Evolutionary conservation across 1,284 basidiomycete genomes (phyloP).

Genomic region (Malassezia globosa): DNA sequence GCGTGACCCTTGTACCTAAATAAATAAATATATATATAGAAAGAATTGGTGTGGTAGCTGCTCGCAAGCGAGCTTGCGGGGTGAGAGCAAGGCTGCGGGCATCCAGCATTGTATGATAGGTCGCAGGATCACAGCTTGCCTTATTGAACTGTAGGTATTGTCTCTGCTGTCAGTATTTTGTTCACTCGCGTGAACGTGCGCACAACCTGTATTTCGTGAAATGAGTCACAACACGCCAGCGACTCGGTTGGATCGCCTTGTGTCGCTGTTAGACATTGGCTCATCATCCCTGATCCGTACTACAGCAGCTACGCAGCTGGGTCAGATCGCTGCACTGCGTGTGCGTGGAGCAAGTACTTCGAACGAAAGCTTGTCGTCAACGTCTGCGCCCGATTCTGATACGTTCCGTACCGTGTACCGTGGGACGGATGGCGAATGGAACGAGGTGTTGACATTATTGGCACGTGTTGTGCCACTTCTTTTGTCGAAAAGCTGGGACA

Average conservation of each 20-base stretch:
- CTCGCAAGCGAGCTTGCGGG: too few species aligned
- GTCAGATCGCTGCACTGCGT: constrained; percentile 60
- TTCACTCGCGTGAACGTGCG: too few species aligned
- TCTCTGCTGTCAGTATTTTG: too few species aligned
- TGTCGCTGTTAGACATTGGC: constrained; percentile 77
- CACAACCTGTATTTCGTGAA: too few species aligned
- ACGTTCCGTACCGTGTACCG: constrained; percentile 24
- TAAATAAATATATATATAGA: too few species aligned
- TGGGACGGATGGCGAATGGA: constrained; percentile 60
- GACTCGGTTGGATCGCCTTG: constrained; percentile 67
- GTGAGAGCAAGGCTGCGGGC: too few species aligned
- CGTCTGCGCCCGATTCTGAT: background rate
- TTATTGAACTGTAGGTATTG: too few species aligned
- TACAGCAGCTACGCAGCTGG: constrained; percentile 83
- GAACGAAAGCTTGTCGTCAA: constrained; percentile 13
- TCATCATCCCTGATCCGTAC: constrained; percentile 71
- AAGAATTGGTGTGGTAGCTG: too few species aligned
- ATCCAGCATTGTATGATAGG: too few species aligned
- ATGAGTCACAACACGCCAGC: constrained; percentile 11
- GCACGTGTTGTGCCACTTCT: constrained; percentile 70
- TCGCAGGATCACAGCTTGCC: too few species aligned
- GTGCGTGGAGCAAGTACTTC: constrained; percentile 48
- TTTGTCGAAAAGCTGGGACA: constrained; percentile 76
- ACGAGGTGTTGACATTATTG: constrained; percentile 49
- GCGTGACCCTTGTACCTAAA: too few species aligned